These are phyloP conservation scores for Zostera marina DNA, from an alignment of 116 monocot species.

Conservation along the genomic window DNA sequence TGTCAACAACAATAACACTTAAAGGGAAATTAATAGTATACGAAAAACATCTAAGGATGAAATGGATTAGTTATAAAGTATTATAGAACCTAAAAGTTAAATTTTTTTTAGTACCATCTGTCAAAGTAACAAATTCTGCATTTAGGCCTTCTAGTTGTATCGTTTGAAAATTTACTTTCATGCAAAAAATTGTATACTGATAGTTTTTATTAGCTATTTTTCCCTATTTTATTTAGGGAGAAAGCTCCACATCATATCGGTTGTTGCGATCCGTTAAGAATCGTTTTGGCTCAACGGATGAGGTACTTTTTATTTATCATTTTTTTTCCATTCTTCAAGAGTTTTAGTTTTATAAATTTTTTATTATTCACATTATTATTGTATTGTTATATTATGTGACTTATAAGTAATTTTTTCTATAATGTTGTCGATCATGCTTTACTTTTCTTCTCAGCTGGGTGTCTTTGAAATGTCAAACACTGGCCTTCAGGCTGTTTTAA, in stretches of 20 bases:
- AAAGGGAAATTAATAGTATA: too few species aligned
- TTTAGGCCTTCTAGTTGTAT: too few species aligned
- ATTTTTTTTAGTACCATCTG: too few species aligned
- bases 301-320: constrained; percentile 27
- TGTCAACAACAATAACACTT: too few species aligned
- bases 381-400: neutral
- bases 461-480: constrained; percentile 89
- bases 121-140: too few species aligned
- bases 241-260: constrained; percentile 69
- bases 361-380: neutral
- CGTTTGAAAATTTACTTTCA: too few species aligned
- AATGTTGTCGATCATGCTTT: neutral
- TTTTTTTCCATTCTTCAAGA: neutral
- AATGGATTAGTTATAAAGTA: too few species aligned
- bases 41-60: too few species aligned
- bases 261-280: constrained; percentile 87
- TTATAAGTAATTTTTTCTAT: neutral
- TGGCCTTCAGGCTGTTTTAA: constrained; percentile 82
- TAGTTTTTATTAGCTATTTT: neutral
- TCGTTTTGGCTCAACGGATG: constrained; percentile 94
- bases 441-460: constrained; percentile 47
- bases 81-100: too few species aligned
- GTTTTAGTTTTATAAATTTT: neutral
- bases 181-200: neutral
- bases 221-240: constrained; percentile 44